Base-by-base conservation (phyloP, 1,284 basidiomycete species). In the Waitea zeae region DNA sequence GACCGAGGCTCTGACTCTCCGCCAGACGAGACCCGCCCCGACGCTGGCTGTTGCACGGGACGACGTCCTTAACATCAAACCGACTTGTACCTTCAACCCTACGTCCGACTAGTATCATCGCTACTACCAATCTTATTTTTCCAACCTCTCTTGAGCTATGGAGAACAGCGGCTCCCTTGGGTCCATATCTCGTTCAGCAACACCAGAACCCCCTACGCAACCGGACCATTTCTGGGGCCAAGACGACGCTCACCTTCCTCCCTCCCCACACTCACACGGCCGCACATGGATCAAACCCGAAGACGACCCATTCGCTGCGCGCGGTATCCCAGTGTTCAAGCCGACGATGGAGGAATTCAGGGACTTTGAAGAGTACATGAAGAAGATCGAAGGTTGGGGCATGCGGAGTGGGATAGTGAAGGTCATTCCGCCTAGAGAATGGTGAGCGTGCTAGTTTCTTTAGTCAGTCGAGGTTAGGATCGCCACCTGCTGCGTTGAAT, bases 271-370 rank as follows among this genome's bases (percentile, higher is more conserved):
- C 42, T 70, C 70, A 2, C 62, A 68, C 41, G 70, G 67, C 30
- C 63, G 65, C 41, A 58, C 61, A 29, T 80, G 72, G 67, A 60
- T 82, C 33, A 70, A 69, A 50, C 88, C 87, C 12, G 67, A 70
- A 31, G 83, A 89, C 49, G 88, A 92, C 59, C 81, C 76, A 9
- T 51, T 74, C n/a, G 84, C 84, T 0, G 65, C 74, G 45, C 73
- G 83, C 36, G 90, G 90, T 28, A 90, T 95, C 32, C 90, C 90
- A 12, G 84, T 96, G 12, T 96, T 96, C 66, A 81, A 76, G 49
- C 90, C 90, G 4, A 75, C 80, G 1, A 76, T 89, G 69, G 75
- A 79, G 35, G 83, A 92, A 45, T 93, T 92, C 46, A 49, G 64
- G 45, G 83, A 93, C 50, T 93, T 93, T 51, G 88, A 92, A 49